Evolutionary conservation across 1,139 yeast genomes (phyloP).

Genomic region (Pichia sp.): DNA sequence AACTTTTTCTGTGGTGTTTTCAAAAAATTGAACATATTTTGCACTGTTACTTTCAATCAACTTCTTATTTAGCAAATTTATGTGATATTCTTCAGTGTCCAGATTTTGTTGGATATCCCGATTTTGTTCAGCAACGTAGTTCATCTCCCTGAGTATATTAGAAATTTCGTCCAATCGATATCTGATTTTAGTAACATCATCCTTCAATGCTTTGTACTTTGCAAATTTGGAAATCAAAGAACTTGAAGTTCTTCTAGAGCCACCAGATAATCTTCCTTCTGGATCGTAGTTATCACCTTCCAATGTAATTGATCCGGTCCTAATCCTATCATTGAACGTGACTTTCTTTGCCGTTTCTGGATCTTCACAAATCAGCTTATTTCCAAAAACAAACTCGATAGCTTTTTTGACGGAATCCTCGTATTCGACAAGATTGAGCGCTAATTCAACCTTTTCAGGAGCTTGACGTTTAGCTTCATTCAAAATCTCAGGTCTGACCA

Average conservation of each 20-base stretch:
- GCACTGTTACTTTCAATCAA: conserved; percentile 60
- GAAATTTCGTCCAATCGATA: conserved; percentile 41
- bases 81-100: conserved; percentile 64
- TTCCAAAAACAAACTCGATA: conserved; percentile 89
- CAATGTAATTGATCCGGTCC: conserved; percentile 81
- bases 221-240: conserved; percentile 66
- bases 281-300: conserved; percentile 97
- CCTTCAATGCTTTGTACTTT: conserved; percentile 52
- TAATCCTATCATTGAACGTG: conserved; percentile 78
- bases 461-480: conserved; percentile 63
- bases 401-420: conserved; percentile 70
- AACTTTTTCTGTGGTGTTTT: conserved; percentile 49
- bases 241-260: conserved; percentile 63
- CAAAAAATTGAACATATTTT: conserved; percentile 40
- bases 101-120: conserved; percentile 59
- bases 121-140: conserved; percentile 47
- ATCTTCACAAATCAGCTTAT: conserved; percentile 78
- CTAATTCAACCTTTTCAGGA: conserved; percentile 84
- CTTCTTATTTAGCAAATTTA: conserved; percentile 56
- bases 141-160: conserved; percentile 42
- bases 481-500: conserved; percentile 41
- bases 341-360: conserved; percentile 83
- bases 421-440: conserved; percentile 72
- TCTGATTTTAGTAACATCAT: conserved; percentile 38
- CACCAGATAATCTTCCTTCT: conserved; percentile 93